Evolutionary conservation across 2,329 filamentous ascomycete genomes (phyloP), one percentile per base, ranked within the genome.

Genomic region (Apiospora koreana): DNA sequence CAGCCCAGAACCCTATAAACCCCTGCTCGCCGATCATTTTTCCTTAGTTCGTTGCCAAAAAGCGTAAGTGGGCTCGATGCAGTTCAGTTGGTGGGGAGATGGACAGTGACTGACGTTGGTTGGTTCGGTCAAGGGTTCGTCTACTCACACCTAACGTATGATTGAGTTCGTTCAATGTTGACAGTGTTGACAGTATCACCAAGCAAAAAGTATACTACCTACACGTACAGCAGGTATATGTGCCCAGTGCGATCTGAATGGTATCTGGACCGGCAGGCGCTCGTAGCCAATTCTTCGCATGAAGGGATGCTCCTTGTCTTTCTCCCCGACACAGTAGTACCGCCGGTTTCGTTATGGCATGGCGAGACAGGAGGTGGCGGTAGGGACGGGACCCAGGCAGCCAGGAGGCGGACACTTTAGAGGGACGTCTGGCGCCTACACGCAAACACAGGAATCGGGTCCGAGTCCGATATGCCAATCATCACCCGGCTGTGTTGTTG

Each of bases 31-130:
- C 74, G 74, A 77, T 77, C 72, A 23, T 16, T 71, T 73, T 50
- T 71, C 69, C 43, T 62, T 62, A 62, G 54, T 45, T 50, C 68
- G 70, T 70, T 72, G 42, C 71, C 72, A 71, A 71, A 76, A 75
- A 74, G 67, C 64, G 75, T 70, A 77, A 69, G 75, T 74, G 75
- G 75, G 54, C 41, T 43, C 41, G 72, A 72, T 58, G 31, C 54
- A 38, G 54, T 38, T 62, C 54, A 38, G 54, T 38, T 62, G 54
- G 31, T 62, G 31, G 54, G 21, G 54, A 62, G 31, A 38, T n/a
- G 21, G 25, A 54, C 48, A 21, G 23, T 28, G 46, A 28, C 25
- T 54, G 50, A 54, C 50, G 50, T 58, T 43, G 3, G 35, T 48
- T 16, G 25, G 50, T 21, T 9, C 31, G 31, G 54, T 38, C 31